Base-by-base conservation (phyloP, 257 asterid species). In the Ilex aquifolium region DNA sequence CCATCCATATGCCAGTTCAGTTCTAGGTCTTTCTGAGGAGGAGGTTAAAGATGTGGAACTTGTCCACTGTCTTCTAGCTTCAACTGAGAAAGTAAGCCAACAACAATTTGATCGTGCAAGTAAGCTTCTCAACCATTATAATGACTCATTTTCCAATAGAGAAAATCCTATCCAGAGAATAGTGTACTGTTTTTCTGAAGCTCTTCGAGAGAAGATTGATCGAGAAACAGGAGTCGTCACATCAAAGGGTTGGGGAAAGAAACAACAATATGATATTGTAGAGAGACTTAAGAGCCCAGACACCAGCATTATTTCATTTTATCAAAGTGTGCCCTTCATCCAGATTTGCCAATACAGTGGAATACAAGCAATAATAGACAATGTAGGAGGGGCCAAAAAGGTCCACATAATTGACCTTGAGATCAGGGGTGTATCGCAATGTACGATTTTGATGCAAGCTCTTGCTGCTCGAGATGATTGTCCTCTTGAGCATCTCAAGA, bases 371-470 rank as follows among this genome's bases (percentile, higher is more conserved):
- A 58, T 79, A 54, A 42, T 79, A 44, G 88, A 77, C 48, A 66
- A 59, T 52, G 31, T 79, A 49, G 75, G 32, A 44, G 72, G 75
- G 3, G 78, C 80, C 3, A 76, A 57, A 21, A 66, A 57, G 72
- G 64, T 82, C 57, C 86, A 79, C 57, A 29, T 84, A 13, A 55
- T 84, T 4, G 83, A 82, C 29, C 53, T 77, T 3, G 83, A 79
- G 7, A 59, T 63, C 27, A 71, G 56, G 49, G 56, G 64, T 10
- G 81, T 81, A 2, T 61, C 76, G 2, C 77, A 81, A 14, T 79
- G 83, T 82, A 57, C 76, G 11, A 12, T 77, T 29, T 9, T 81
- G 55, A 73, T 82, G 78, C 71, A 79, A 54, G 80, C 77, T 64
- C 69, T 75, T 10, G 70, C 74, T 6, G 65, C 56, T 10, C 29